A percentile compares a stretch with the other conserved stretches of the same genome.
These are phyloP conservation scores for Phytophthora capsici DNA, from an alignment of 352 stramenopile species.

Conservation along the genomic window DNA sequence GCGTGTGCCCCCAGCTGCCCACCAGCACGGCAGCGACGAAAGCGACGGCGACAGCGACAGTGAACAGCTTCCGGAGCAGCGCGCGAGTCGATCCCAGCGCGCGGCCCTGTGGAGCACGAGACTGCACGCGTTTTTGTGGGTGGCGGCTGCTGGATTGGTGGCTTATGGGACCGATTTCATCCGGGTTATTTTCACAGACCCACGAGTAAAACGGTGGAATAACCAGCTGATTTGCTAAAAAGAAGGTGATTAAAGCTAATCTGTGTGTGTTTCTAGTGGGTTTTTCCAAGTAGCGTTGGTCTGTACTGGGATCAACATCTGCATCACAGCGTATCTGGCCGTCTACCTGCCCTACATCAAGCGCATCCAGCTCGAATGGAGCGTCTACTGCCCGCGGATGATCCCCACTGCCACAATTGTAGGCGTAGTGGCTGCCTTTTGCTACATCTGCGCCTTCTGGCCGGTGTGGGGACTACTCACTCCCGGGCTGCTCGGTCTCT, in stretches of 20 bases:
- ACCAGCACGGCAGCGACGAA: conserved; percentile 39
- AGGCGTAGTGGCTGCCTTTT: conserved; percentile 66
- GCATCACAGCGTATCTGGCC: conserved; percentile 88
- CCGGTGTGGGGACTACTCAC: conserved; percentile 93
- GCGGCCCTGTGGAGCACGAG: conserved; percentile 73
- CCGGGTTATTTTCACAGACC: conserved; percentile 68
- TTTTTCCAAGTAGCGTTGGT: conserved; percentile 84
- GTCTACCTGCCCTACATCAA: conserved; percentile 90
- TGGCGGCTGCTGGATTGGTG: conserved; percentile 54
- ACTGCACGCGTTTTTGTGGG: conserved; percentile 78
- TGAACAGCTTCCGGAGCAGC: conserved; percentile 30
- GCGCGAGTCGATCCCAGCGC: conserved; percentile 44
- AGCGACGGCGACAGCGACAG: conserved; percentile 42
- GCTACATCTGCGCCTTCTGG: conserved; percentile 91
- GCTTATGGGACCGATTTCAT: conserved; percentile 80
- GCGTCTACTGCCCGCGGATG: conserved; percentile 93
- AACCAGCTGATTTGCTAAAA: background rate
- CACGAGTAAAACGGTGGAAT: conserved; percentile 48
- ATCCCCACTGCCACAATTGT: conserved; percentile 87
- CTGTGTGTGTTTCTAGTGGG: conserved; percentile 40
- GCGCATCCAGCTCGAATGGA: conserved; percentile 86
- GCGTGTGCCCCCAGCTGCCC: conserved; percentile 52
- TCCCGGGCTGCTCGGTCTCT: conserved; percentile 87
- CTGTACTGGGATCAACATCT: conserved; percentile 83
- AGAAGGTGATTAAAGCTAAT: conserved; percentile 1